Percentiles rank a stretch among this genome's conserved stretches.
Conservation (phyloP, 2,329 filamentous ascomycete genomes). For the Emericellopsis atlantica region DNA sequence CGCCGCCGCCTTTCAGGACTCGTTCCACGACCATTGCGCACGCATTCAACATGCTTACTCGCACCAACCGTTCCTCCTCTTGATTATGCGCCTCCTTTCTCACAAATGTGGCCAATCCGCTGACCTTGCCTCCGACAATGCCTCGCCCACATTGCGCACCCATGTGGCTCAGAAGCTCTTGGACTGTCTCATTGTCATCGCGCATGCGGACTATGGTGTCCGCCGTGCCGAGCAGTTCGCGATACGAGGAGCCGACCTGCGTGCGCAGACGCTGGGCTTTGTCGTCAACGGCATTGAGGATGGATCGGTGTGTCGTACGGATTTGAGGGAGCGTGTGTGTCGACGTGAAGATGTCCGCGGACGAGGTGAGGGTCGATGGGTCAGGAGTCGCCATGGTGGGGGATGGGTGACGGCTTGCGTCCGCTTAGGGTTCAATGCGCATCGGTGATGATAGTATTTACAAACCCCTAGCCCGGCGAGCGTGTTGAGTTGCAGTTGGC, state of each 20-base stretch:
- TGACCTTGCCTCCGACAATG: conserved; percentile 53
- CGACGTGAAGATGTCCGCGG: conserved; percentile 40
- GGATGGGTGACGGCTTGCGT: too few relatives aligned
- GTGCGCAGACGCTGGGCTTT: conserved; percentile 49
- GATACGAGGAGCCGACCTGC: conserved; percentile 59
- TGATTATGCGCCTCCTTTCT: conserved; percentile 8
- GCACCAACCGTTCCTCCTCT: conserved; percentile 17
- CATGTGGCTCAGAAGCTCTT: conserved; percentile 58
- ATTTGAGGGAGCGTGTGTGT: conserved; percentile 50
- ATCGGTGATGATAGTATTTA: too few relatives aligned
- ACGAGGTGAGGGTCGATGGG: conserved; percentile 32
- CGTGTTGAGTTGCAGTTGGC: too few relatives aligned
- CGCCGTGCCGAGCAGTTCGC: conserved; percentile 80
- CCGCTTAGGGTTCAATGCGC: too few relatives aligned
- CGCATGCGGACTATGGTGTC: conserved; percentile 92
- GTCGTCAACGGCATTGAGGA: conserved; percentile 48
- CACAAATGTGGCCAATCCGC: conserved; percentile 38
- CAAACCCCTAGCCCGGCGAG: too few relatives aligned
- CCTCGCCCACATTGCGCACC: conserved; percentile 65
- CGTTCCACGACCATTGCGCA: conserved; percentile 36
- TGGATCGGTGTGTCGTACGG: conserved; percentile 46
- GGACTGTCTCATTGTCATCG: conserved; percentile 59
- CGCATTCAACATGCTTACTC: conserved; percentile 29
- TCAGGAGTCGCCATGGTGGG: conserved; percentile 28
- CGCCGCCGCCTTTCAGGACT: conserved; percentile 29